Percentiles rank a stretch among this genome's conserved stretches.
These are phyloP conservation scores for Cardiospermum halicacabum DNA, from an alignment of 345 rosid genomes.

Conservation along the genomic window DNA sequence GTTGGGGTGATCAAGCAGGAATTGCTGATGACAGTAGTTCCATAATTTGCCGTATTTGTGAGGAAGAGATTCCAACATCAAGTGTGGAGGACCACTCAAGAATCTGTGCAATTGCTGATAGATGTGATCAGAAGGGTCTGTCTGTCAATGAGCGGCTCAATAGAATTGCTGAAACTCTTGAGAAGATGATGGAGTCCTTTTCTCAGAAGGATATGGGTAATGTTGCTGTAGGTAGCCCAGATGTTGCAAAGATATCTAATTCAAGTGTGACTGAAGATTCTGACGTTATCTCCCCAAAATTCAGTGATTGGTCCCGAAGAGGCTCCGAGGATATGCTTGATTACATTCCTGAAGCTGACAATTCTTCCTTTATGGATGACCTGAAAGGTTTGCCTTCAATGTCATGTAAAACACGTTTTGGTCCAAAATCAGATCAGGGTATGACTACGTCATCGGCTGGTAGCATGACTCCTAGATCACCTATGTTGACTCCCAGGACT, in stretches of 20 bases:
- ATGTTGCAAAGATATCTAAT: slow-evolving; percentile 81
- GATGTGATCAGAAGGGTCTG: slow-evolving; percentile 82
- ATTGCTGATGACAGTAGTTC: slow-evolving; percentile 68
- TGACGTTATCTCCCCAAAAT: slow-evolving; percentile 82
- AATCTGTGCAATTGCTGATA: slow-evolving; percentile 93
- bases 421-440: slow-evolving; percentile 95
- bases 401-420: slow-evolving; percentile 95
- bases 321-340: slow-evolving; percentile 99
- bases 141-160: slow-evolving; percentile 84
- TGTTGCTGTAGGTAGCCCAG: slow-evolving; percentile 73
- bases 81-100: slow-evolving; percentile 94
- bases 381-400: slow-evolving; percentile 84
- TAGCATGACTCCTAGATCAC: slow-evolving; percentile 99
- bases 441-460: slow-evolving; percentile 98
- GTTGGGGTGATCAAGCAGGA: slow-evolving; percentile 86
- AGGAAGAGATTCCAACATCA: slow-evolving; percentile 90
- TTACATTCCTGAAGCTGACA: slow-evolving; percentile 85
- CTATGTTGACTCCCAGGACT: slow-evolving; percentile 83
- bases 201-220: slow-evolving; percentile 69
- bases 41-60: slow-evolving; percentile 97
- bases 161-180: slow-evolving; percentile 84
- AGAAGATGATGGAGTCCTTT: slow-evolving; percentile 76
- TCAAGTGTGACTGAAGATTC: slow-evolving; percentile 85
- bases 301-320: slow-evolving; percentile 95
- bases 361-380: slow-evolving; percentile 78